A percentile compares a stretch with the other conserved stretches of the same genome.
These are phyloP conservation scores for Phaffia tasmanica DNA, from an alignment of 768 basidiomycete genomes.

Conservation along the genomic window DNA sequence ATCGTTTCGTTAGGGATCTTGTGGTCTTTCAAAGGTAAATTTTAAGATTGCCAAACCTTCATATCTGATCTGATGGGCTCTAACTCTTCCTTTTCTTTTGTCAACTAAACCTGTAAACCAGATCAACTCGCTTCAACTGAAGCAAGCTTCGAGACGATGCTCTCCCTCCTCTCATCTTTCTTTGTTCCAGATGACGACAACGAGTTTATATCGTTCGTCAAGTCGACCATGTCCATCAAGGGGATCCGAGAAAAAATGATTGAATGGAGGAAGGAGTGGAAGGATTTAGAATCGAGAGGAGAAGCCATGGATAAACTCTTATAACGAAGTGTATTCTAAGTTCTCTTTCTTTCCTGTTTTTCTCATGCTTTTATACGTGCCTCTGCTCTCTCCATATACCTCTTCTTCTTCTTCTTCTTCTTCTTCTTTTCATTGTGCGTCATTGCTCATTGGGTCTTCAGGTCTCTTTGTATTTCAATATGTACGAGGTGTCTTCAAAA, in stretches of 20 bases:
- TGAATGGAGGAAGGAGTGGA: slow-evolving; percentile 73
- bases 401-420: slow-evolving; percentile 12
- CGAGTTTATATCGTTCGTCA: slow-evolving; percentile 67
- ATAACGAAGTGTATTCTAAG: slow-evolving; percentile 59
- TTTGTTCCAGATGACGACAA: slow-evolving; percentile 90
- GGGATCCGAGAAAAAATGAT: slow-evolving; percentile 60
- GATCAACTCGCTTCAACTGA: slow-evolving; percentile 69
- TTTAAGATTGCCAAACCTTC: neutral
- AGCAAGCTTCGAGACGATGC: slow-evolving; percentile 79
- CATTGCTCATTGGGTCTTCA: neutral
- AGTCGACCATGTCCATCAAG: slow-evolving; percentile 48
- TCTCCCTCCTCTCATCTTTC: slow-evolving; percentile 83
- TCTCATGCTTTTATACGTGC: neutral
- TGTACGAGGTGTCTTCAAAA: too few relatives aligned
- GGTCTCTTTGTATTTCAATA: too few relatives aligned
- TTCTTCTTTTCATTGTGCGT: neutral
- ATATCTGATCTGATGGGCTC: neutral
- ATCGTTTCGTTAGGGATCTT: slow-evolving; percentile 76
- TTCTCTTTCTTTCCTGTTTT: slow-evolving; percentile 38
- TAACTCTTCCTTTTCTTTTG: neutral
- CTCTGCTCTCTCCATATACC: slow-evolving; percentile 1
- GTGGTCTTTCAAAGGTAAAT: slow-evolving; percentile 75
- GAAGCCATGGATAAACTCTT: slow-evolving; percentile 28
- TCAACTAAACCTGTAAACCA: slow-evolving; percentile 34
- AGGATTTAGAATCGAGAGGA: slow-evolving; percentile 39